A percentile compares a stretch with the other conserved stretches of the same genome.
These are phyloP conservation scores for Rubroboletus satanas DNA, from an alignment of 768 basidiomycete genomes.

Conservation along the genomic window DNA sequence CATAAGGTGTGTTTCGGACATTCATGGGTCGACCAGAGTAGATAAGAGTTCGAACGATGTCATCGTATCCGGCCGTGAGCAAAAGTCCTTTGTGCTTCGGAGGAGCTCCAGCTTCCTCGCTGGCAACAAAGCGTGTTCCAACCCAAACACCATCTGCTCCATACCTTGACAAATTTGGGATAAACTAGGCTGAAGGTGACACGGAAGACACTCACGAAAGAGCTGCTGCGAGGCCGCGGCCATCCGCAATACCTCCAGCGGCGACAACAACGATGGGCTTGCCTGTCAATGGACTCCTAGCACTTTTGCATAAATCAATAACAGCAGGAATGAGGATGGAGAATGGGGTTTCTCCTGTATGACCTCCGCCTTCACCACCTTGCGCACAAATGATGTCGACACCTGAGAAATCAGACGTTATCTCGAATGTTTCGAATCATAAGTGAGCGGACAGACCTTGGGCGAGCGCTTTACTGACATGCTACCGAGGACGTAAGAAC, in stretches of 20 bases:
- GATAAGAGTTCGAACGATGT: conserved; percentile 64
- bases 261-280: conserved; percentile 75
- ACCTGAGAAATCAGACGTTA: conserved; percentile 36
- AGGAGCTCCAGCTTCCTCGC: conserved; percentile 76
- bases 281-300: conserved; percentile 73
- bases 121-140: conserved; percentile 82
- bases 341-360: conserved; percentile 80
- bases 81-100: conserved; percentile 67
- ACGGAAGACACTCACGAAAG: conserved; percentile 46
- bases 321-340: conserved; percentile 79
- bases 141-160: conserved; percentile 89
- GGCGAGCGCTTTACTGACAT: conserved; percentile 70
- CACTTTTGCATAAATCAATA: conserved; percentile 70
- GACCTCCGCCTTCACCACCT: conserved; percentile 85
- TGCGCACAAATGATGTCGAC: conserved; percentile 90
- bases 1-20: conserved; percentile 78
- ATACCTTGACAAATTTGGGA: conserved; percentile 42
- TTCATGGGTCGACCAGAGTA: conserved; percentile 79
- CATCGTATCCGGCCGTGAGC: conserved; percentile 70
- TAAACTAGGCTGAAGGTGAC: not conserved
- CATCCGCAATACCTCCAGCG: conserved; percentile 82
- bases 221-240: conserved; percentile 73
- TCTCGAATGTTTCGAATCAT: not conserved
- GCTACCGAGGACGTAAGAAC: conserved; percentile 36
- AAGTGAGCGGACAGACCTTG: conserved; percentile 42